Evolutionary conservation across 75 land plant species (phyloP).

Genomic region (Pinus tabuliformis): DNA sequence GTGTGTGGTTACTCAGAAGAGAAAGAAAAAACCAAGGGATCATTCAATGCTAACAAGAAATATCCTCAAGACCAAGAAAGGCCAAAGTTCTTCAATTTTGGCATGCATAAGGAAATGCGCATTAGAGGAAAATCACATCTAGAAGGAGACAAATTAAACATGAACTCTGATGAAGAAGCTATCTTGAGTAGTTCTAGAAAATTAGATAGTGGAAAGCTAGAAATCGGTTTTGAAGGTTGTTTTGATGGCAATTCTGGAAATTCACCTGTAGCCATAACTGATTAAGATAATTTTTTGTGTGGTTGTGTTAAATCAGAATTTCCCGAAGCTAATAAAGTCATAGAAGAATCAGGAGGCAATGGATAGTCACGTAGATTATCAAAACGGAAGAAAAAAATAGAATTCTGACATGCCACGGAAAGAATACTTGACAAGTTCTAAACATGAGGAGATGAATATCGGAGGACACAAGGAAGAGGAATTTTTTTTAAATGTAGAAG

Average conservation of each 20-base stretch:
- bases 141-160: background rate
- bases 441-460: background rate
- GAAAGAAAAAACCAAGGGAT: background rate
- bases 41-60: background rate
- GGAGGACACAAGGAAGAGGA: background rate
- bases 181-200: background rate
- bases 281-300: background rate
- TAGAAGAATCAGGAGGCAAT: background rate
- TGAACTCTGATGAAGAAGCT: background rate
- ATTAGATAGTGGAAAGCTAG: background rate
- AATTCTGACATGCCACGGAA: background rate
- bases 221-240: background rate
- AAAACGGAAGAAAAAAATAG: background rate
- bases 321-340: background rate
- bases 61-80: background rate
- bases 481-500: background rate
- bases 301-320: background rate
- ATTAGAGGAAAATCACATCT: background rate
- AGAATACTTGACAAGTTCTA: constrained; percentile 9
- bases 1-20: background rate
- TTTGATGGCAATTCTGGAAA: background rate
- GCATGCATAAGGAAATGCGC: background rate
- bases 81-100: background rate
- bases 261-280: background rate
- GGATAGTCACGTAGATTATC: background rate